Percentiles rank a stretch among this genome's conserved stretches.
Conservation (phyloP, 352 stramenopile species). For the Globisporangium takayamanum region DNA sequence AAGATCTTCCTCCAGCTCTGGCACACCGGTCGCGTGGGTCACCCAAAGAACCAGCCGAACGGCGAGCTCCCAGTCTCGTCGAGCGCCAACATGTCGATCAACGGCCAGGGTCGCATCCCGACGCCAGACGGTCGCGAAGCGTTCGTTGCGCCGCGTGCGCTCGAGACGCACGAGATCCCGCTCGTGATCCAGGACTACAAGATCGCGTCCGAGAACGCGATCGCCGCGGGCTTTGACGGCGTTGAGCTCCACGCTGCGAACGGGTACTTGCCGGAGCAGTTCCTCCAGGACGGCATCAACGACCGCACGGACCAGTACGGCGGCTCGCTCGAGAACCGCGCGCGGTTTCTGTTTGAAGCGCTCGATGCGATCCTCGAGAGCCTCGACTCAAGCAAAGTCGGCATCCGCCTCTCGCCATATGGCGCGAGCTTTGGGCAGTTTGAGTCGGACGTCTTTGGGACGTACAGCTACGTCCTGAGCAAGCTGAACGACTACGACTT, state of each 20-base stretch:
- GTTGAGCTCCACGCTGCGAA: slow-evolving; percentile 89
- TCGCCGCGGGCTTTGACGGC: slow-evolving; percentile 86
- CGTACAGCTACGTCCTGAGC: slow-evolving; percentile 46
- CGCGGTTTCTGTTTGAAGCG: slow-evolving; percentile 67
- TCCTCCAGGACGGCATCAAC: slow-evolving; percentile 82
- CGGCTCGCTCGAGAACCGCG: slow-evolving; percentile 80
- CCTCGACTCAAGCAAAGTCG: slow-evolving; percentile 28
- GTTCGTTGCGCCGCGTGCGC: slow-evolving; percentile 32
- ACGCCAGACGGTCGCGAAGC: slow-evolving; percentile 19
- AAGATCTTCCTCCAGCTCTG: slow-evolving; percentile 70
- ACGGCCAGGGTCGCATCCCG: slow-evolving; percentile 8
- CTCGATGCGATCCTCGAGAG: slow-evolving; percentile 48
- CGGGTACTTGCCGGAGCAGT: slow-evolving; percentile 91
- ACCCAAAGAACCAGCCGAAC: slow-evolving; percentile 36
- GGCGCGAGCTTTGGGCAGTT: slow-evolving; percentile 40
- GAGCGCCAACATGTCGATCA: slow-evolving; percentile 12
- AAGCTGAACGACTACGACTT: slow-evolving; percentile 54
- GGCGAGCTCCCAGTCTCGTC: slow-evolving; percentile 31
- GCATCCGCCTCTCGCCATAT: slow-evolving; percentile 41
- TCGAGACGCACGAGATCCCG: slow-evolving; percentile 65
- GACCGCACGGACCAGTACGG: slow-evolving; percentile 83
- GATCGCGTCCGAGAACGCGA: slow-evolving; percentile 45
- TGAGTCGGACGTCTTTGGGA: slow-evolving; percentile 36
- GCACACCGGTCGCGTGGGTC: slow-evolving; percentile 53
- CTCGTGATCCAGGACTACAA: slow-evolving; percentile 55